Evolutionary conservation across 192 early-diverging fungal species (phyloP).

Genomic region (Linnemannia schmuckeri): DNA sequence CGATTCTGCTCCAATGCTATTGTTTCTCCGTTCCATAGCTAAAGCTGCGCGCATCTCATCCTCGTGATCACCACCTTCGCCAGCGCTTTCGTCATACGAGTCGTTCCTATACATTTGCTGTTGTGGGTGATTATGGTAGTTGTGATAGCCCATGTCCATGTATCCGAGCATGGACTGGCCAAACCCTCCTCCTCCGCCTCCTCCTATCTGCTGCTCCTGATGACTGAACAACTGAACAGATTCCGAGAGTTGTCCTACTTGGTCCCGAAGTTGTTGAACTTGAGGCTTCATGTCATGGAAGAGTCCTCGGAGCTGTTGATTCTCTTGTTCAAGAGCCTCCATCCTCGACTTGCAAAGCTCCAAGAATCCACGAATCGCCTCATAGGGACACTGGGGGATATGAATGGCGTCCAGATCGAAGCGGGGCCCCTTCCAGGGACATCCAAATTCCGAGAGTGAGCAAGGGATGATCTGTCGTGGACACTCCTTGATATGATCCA

Average conservation of each 20-base stretch:
- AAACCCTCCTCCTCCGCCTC: slow-evolving; percentile 3
- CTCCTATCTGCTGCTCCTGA: slow-evolving; percentile 34
- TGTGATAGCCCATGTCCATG: slow-evolving; percentile 23
- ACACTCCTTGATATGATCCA: slow-evolving; percentile 61
- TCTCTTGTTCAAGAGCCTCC: slow-evolving; percentile 60
- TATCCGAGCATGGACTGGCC: slow-evolving; percentile 19
- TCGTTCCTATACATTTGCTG: slow-evolving; percentile 20
- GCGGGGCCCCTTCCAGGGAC: slow-evolving; percentile 70
- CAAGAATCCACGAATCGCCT: slow-evolving; percentile 70
- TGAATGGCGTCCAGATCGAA: slow-evolving; percentile 56
- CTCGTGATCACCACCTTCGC: slow-evolving; percentile 14
- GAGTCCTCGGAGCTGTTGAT: slow-evolving; percentile 56
- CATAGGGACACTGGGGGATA: slow-evolving; percentile 67
- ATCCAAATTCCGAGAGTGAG: slow-evolving; percentile 64
- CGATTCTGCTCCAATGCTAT: slow-evolving; percentile 41
- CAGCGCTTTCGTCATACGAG: slow-evolving; percentile 9
- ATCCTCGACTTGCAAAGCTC: slow-evolving; percentile 59
- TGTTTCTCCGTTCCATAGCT: slow-evolving; percentile 22
- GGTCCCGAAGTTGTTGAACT: slow-evolving; percentile 47
- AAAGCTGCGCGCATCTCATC: slow-evolving; percentile 15
- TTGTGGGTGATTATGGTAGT: slow-evolving; percentile 10
- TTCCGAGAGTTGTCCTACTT: slow-evolving; percentile 44
- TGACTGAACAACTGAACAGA: slow-evolving; percentile 43
- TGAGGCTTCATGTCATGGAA: slow-evolving; percentile 49
- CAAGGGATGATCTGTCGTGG: slow-evolving; percentile 60